Evolutionary conservation across 2,329 filamentous ascomycete species (phyloP).

Genomic region (Xylogone sp.): DNA sequence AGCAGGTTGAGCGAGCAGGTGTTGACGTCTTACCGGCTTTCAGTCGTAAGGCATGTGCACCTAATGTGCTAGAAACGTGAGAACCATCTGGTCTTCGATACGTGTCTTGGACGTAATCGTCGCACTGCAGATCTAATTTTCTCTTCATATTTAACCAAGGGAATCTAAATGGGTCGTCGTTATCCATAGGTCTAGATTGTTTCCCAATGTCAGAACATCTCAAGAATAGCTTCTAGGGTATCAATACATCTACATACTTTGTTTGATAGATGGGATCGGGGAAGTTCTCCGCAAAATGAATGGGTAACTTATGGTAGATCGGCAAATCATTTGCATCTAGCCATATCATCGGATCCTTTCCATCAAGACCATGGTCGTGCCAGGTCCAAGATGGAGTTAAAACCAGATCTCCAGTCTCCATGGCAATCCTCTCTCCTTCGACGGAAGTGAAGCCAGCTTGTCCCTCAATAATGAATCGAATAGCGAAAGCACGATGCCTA

Average conservation of each 20-base stretch:
- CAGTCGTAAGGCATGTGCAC: slow-evolving; percentile 34
- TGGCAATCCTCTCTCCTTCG: slow-evolving; percentile 35
- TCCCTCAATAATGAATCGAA: slow-evolving; percentile 42
- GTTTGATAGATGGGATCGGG: slow-evolving; percentile 34
- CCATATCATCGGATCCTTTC: slow-evolving; percentile 43
- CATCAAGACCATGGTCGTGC: slow-evolving; percentile 44
- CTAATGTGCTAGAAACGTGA: slow-evolving; percentile 29
- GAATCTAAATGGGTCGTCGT: slow-evolving; percentile 15
- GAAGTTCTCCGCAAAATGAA: slow-evolving; percentile 40
- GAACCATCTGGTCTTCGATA: slow-evolving; percentile 30
- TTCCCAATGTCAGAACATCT: slow-evolving; percentile 25
- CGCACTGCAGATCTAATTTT: slow-evolving; percentile 24
- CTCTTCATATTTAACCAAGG: slow-evolving; percentile 34
- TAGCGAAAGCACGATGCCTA: slow-evolving; percentile 39
- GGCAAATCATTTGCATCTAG: slow-evolving; percentile 40
- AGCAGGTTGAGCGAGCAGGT: not conserved
- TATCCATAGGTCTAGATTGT: slow-evolving; percentile 28
- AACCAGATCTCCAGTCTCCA: slow-evolving; percentile 40
- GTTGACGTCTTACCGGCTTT: slow-evolving; percentile 13
- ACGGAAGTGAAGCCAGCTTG: slow-evolving; percentile 39
- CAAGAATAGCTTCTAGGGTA: not conserved
- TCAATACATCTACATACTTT: slow-evolving; percentile 13
- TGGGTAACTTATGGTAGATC: slow-evolving; percentile 35
- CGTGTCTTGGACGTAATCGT: slow-evolving; percentile 13
- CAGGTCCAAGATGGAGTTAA: slow-evolving; percentile 43